phyloP scores from a whole-genome alignment of 495 filamentous ascomycete genomes.

The Aspergillus olivimuriae region DNA sequence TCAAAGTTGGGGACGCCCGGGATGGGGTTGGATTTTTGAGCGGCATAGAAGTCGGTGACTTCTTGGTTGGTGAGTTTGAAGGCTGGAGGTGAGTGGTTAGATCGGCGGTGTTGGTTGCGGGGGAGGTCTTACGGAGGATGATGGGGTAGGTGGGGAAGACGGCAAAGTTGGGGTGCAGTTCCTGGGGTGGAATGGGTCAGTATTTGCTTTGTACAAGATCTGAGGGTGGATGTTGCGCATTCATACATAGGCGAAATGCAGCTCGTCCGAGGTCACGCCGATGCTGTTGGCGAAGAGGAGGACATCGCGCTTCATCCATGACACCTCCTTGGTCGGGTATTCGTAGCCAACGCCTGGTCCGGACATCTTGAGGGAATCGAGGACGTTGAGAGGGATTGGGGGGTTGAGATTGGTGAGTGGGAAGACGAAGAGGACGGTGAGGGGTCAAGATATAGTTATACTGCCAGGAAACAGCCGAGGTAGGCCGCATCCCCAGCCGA shows the following conservation, averaged over 20 bases:
- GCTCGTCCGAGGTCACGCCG: conserved; percentile 73
- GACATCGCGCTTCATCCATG: conserved; percentile 80
- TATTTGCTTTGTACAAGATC: not conserved
- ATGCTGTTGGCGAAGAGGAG: conserved; percentile 86
- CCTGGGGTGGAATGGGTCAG: conserved; percentile 36
- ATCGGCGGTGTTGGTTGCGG: not conserved
- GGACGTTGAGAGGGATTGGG: no score
- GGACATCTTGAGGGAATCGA: no score
- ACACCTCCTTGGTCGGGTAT: conserved; percentile 63
- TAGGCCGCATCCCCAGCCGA: no score
- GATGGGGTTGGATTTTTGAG: conserved; percentile 51
- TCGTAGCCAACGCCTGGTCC: no score
- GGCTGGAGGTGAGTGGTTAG: conserved; percentile 35
- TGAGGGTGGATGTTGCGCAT: not conserved
- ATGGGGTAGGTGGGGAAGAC: conserved; percentile 86
- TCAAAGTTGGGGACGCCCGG: conserved; percentile 76
- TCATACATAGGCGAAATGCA: conserved; percentile 82
- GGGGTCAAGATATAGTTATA: no score
- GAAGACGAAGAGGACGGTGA: no score
- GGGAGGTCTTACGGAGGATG: conserved; percentile 57
- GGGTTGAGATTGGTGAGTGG: no score
- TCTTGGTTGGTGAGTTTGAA: conserved; percentile 76
- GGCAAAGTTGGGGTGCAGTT: conserved; percentile 73
- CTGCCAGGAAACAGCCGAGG: no score
- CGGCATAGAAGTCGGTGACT: conserved; percentile 80